phyloP scores from a whole-genome alignment of 225 moss, liverwort and hornwort genomes.

The Asterella californica region DNA sequence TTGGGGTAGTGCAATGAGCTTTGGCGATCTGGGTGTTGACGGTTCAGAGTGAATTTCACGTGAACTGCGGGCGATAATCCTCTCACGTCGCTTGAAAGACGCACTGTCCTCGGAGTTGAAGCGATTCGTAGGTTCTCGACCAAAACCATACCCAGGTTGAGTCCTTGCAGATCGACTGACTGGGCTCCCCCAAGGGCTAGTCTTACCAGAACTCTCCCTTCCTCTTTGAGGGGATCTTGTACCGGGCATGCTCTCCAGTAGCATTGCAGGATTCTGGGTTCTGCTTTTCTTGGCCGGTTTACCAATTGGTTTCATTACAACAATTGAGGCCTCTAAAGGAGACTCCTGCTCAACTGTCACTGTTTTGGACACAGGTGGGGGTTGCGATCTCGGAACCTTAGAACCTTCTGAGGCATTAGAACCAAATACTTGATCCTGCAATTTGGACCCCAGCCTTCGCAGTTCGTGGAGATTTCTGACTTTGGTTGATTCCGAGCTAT shows the following conservation, averaged over 20 bases:
- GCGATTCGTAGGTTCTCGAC: conserved; percentile 33
- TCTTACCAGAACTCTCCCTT: conserved; percentile 29
- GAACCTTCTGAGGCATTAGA: conserved; percentile 7
- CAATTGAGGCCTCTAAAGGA: conserved; percentile 34
- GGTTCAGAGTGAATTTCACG: conserved; percentile 35
- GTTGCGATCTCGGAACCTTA: conserved; percentile 20
- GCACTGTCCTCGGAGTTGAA: conserved; percentile 37
- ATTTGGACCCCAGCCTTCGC: conserved; percentile 29
- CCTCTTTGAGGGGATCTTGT: conserved; percentile 35
- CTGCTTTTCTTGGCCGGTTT: conserved; percentile 33
- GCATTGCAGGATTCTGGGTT: conserved; percentile 34
- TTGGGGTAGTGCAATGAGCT: conserved; percentile 40
- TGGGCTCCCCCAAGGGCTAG: conserved; percentile 40
- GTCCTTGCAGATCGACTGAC: conserved; percentile 23
- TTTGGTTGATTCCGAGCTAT: conserved; percentile 31
- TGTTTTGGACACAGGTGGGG: conserved; percentile 10
- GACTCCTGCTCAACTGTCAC: conserved; percentile 27
- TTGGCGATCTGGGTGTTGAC: conserved; percentile 32
- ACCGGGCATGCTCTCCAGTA: conserved; percentile 41
- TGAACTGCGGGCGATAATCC: conserved; percentile 23
- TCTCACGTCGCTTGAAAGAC: conserved; percentile 29
- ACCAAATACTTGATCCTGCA: conserved; percentile 40
- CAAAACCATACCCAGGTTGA: conserved; percentile 36
- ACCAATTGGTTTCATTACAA: conserved; percentile 44
- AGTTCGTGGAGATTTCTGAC: conserved; percentile 37